Evolutionary conservation across 1,139 yeast species (phyloP), one percentile per base, ranked within the genome.

Genomic region (Protomyces arabidopsidicola): DNA sequence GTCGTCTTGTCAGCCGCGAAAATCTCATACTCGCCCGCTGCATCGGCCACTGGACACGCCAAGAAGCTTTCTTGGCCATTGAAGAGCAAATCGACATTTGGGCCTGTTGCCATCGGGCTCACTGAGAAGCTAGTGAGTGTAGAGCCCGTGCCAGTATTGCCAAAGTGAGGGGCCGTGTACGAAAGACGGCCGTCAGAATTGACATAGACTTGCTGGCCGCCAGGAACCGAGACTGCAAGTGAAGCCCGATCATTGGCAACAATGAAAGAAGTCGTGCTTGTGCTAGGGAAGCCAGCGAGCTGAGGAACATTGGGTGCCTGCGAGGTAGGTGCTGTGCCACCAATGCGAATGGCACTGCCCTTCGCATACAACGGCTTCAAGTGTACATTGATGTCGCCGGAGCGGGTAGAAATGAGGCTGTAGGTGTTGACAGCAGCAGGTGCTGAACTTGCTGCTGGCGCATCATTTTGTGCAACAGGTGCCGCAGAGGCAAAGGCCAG

Each of bases 161-260:
- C 60, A 18, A 55, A 57, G 55, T 57, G 60, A 5, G 60, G 38
- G 16, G 27, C 42, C 22, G 60, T 57, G 55, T 35, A 57, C 18
- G 48, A 45, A 18, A 57, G 54, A 24, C 18, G 20, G 20, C 60
- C 60, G n/a, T 48, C 55, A 18, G 60, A 31, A 48, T 22, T 22
- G 12, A 57, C 60, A 39, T 50, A 57, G 3, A 57, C 48, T 39
- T 48, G 55, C 51, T 57, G 60, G 12, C 60, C 60, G 22, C 60
- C 60, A 8, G 60, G 60, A 12, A 27, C 54, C 8, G 50, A 51
- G 34, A 57, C 60, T 20, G 22, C 53, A 34, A 57, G 50, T 1
- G 48, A 16, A 16, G 52, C 42, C 14, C 39, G 55, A 9, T n/a
- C 39, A 35, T 35, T 38, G 22, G 22, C 48, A 8, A 38, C 16